Evolutionary conservation across 169 alveolate species (phyloP), one percentile per base, ranked within the genome.

Genomic region (Toxoplasma gondii): DNA sequence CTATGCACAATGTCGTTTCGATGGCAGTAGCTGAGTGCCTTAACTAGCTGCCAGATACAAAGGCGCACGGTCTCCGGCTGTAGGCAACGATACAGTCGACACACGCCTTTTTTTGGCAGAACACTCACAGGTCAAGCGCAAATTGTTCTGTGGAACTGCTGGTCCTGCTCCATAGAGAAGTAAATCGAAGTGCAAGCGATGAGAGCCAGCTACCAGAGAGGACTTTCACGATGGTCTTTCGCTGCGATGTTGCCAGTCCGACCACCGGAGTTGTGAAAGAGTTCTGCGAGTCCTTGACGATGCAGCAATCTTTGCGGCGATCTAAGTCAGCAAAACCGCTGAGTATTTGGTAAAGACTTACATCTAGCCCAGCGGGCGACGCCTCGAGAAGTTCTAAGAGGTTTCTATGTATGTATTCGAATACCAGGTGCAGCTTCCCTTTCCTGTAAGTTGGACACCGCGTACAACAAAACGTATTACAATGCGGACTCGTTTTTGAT

Each of bases 361-460:
- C 94, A n/a, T 91, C 96, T 41, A 94, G 90, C 12, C 96, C 96
- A 38, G 86, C 70, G 27, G 98, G 98, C 44, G 94, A 96, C 80
- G 96, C 98, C 96, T 98, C 99, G 36, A 99, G 93, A 78, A 97
- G 96, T 95, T 98, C 99, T 49, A 98, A 94, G 93, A 98, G 97
- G 96, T 98, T 98, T 93, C 96, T 97, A 36, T 98, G 99, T 29
- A 98, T 98, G 94, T 97, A 98, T 93, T 98, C 99, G 94, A 98
- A 97, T 31, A 98, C 98, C 80, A 98, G 95, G 93, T 97, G 98
- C 44, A 98, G 96, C 94, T 97, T 96, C n/a, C 98, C 98, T 95
- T 98, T 97, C 93, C 99, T 96, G 70, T 4, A 78, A 38, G 12
- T 64, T 22, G 9, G 74, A 31, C 88, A 54, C 22, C 58, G 4